Evolutionary conservation across 2,329 filamentous ascomycete genomes (phyloP).

Genomic region (Cladosporium sp.): DNA sequence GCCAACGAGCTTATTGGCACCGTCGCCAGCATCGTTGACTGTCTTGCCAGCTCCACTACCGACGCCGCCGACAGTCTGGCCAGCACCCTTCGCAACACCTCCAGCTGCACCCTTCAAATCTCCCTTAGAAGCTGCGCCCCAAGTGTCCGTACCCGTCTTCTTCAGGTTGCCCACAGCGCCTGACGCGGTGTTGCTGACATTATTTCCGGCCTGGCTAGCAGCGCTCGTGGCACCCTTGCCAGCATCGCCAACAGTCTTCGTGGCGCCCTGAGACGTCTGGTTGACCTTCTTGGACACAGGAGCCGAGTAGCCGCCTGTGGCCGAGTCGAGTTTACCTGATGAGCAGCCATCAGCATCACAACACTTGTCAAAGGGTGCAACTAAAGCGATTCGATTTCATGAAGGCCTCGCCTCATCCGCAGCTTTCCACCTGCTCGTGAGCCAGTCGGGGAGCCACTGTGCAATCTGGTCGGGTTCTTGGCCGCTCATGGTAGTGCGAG

Average conservation of each 20-base stretch:
- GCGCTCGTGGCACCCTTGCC: slow-evolving; percentile 21
- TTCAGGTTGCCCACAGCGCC: slow-evolving; percentile 25
- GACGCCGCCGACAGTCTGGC: slow-evolving; percentile 29
- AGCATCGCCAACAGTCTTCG: slow-evolving; percentile 36
- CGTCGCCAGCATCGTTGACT: slow-evolving; percentile 12
- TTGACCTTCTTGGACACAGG: slow-evolving; percentile 31
- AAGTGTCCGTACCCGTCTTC: slow-evolving; percentile 26
- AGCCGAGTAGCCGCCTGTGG: slow-evolving; percentile 26
- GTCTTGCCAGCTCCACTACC: slow-evolving; percentile 24
- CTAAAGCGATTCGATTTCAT: not conserved
- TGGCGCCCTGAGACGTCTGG: slow-evolving; percentile 31
- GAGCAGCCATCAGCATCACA: slow-evolving; percentile 17
- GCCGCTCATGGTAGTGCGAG: not conserved
- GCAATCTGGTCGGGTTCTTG: slow-evolving; percentile 15
- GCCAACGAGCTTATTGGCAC: slow-evolving; percentile 9
- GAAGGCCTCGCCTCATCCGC: slow-evolving; percentile 16
- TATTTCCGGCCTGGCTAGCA: slow-evolving; percentile 18
- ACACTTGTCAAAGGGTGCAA: not conserved
- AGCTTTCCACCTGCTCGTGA: slow-evolving; percentile 23
- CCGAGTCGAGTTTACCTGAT: slow-evolving; percentile 31
- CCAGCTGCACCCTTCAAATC: slow-evolving; percentile 28
- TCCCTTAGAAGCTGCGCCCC: slow-evolving; percentile 22
- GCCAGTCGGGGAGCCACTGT: slow-evolving; percentile 24
- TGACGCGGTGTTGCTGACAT: slow-evolving; percentile 30
- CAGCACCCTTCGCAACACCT: slow-evolving; percentile 19